These are phyloP conservation scores for Leptosphaerulina australis DNA, from an alignment of 2,329 filamentous ascomycete species.

Conservation along the genomic window DNA sequence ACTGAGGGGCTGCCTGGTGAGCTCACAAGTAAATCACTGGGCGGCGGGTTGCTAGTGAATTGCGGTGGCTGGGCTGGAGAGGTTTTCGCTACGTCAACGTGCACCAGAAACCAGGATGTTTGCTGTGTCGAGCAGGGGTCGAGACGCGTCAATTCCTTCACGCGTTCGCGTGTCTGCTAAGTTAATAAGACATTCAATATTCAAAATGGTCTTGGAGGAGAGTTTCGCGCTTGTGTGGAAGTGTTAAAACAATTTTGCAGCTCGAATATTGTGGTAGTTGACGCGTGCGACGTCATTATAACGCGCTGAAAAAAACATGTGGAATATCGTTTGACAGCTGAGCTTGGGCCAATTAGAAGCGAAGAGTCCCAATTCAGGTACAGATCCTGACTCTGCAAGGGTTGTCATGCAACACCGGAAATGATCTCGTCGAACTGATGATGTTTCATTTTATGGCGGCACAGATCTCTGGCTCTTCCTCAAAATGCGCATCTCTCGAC, in stretches of 20 bases:
- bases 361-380: slow-evolving; percentile 3
- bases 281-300: slow-evolving; percentile 3
- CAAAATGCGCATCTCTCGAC: neutral
- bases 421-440: slow-evolving; percentile 8
- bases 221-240: no score
- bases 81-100: slow-evolving; percentile 18
- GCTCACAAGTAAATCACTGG: slow-evolving; percentile 5
- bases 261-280: neutral
- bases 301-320: slow-evolving; percentile 2
- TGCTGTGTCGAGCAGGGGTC: slow-evolving; percentile 13
- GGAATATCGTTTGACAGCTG: slow-evolving; percentile 2
- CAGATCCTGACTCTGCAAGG: slow-evolving; percentile 6
- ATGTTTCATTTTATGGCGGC: slow-evolving; percentile 13
- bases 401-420: slow-evolving; percentile 14
- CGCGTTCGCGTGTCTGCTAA: slow-evolving; percentile 4
- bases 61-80: slow-evolving; percentile 17
- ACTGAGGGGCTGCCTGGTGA: slow-evolving; percentile 10
- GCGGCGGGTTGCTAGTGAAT: slow-evolving; percentile 13
- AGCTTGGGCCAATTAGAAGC: slow-evolving; percentile 8
- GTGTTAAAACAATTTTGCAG: neutral
- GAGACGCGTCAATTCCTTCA: slow-evolving; percentile 12
- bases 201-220: no score
- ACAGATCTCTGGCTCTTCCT: neutral
- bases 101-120: slow-evolving; percentile 16
- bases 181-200: neutral